Percentiles rank a stretch among this genome's conserved stretches.
Conservation (phyloP, 768 basidiomycete species). For the Phylloporus sp. region DNA sequence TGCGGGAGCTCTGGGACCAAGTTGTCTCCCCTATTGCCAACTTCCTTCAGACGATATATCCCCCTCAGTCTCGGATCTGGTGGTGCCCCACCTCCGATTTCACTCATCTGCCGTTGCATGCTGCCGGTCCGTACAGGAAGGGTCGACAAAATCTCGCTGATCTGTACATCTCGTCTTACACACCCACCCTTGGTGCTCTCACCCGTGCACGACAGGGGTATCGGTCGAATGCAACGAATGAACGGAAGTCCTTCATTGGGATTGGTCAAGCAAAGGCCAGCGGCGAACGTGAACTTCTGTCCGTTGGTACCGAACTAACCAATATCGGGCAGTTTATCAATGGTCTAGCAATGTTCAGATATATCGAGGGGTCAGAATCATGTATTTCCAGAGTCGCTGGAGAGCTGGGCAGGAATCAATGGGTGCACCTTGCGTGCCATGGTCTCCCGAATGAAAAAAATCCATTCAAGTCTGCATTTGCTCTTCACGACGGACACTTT, state of each 20-base stretch:
- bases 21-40: not conserved
- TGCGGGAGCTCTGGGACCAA: not conserved
- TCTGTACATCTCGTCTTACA: conserved; percentile 12
- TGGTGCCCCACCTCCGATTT: conserved; percentile 12
- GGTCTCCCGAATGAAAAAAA: conserved; percentile 1
- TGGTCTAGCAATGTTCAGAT: not conserved
- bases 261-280: not conserved
- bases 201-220: not conserved
- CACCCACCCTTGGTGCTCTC: conserved; percentile 6
- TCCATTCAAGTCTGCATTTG: conserved; percentile 18
- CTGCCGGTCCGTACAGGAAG: conserved; percentile 10
- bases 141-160: conserved; percentile 6
- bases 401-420: conserved; percentile 2
- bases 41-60: too few species aligned
- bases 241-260: not conserved
- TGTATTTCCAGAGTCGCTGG: not conserved
- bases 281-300: not conserved
- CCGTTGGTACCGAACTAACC: not conserved
- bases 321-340: not conserved
- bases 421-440: conserved; percentile 25
- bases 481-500: conserved; percentile 4
- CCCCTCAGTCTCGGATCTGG: not conserved
- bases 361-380: not conserved
- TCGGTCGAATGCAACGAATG: too few species aligned
- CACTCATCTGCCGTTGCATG: conserved; percentile 16